Base-by-base conservation (phyloP, 345 rosid genomes). In the Geranium rotundifolium region DNA sequence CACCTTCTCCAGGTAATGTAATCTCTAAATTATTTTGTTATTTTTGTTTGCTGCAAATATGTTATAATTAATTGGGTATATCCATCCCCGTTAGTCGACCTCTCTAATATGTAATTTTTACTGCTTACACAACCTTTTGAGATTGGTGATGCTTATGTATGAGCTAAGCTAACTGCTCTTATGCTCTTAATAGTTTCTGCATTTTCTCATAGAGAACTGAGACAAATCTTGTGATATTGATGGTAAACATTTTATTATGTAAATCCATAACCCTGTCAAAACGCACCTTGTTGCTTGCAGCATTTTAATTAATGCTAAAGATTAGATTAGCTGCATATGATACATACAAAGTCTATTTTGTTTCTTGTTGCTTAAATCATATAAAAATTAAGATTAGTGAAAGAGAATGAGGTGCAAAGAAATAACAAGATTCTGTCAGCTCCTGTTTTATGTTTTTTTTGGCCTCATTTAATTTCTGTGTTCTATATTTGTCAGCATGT, bases 1-100 rank as follows among this genome's bases (percentile, higher is more conserved):
- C 85, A 90, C 67, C 89, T 93, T 63, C 90, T 93, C 54, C 99
- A 88, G 97, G 99, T 90, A 73, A 52, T 8, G 15, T 19, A 55
- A 17, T 15, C 9, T 55, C n/a, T 19, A 19, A 13, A 4, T 62
- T 30, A 19, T 17, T 59, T 59, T 29, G 29, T 29, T 7, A 19
- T 2, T 29, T 57, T 19, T 19, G 17, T 20, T 19, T 57, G 8
- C 18, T 57, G 30, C 29, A 9, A 19, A 7, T 29, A 29, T 19
- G 29, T 57, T 57, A 19, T 57, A 15, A 29, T 5, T 17, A 8
- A 56, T 19, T 56, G 0, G 29, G 16, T 0, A 57, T 29, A 29
- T 19, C 16, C 29, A 19, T 57, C 19, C 2, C 13, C 29, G 10
- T n/a, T 56, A 5, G 12, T 0, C 18, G n/a, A n/a, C n/a, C n/a